Evolutionary conservation across 805 yeast genomes (phyloP), one percentile per base, ranked within the genome.

Genomic region (Teunomyces barrocoloradensis): DNA sequence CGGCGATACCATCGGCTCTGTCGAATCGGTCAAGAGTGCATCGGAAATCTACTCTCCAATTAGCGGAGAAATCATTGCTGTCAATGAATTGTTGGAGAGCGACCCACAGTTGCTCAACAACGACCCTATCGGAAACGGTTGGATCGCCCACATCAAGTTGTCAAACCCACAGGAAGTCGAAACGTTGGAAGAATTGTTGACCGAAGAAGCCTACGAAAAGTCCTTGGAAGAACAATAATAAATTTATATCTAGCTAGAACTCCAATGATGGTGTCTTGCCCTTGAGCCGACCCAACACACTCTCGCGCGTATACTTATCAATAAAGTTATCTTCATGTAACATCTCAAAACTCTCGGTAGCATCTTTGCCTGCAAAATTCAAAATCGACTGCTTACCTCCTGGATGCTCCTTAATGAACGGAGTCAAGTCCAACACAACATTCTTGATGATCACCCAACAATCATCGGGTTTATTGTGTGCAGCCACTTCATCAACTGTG

Each of bases 11-110:
- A 74, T 94, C 63, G 97, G 97, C 5, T 87, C 96, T 28, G 95
- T 94, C 35, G 99, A 94, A 71, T 81, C 90, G 37, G 99, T 94
- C 60, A 94, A 94, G 72, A 81, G 91, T 41, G 97, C 99, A 23
- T 80, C 89, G 54, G 99, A 94, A 63, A 85, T 94, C 53, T 92
- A 91, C 69, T 74, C 90, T 15, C 99, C 99, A 44, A 86, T 89
- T 25, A 69, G 77, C 12, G 97, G 96, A 43, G 85, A 79, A 55
- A 75, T 94, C 32, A 51, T 82, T 42, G 96, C 83, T 55, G 80
- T 82, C 54, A 94, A 94, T 71, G 78, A 73, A 32, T 66, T 62
- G 20, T 77, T 94, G 56, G 85, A 80, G 53, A 80, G 79, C 43
- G 72, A 77, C 50, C 97, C 99, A 30, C 83, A 82, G 48, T 73